Evolutionary conservation across 495 filamentous ascomycete genomes (phyloP).

Genomic region (Schizothecium vesticola): DNA sequence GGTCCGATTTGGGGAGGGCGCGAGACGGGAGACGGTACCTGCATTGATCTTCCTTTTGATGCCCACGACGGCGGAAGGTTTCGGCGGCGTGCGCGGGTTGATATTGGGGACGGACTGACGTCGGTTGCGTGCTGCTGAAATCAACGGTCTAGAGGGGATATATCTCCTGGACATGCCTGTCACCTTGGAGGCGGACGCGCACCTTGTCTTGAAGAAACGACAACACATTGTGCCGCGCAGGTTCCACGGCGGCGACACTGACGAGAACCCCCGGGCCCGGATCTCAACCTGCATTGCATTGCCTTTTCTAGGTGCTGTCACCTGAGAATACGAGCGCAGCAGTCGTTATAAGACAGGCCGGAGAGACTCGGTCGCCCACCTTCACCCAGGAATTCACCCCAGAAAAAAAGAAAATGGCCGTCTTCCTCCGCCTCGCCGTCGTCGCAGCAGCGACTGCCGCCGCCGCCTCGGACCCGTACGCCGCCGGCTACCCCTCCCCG

Average conservation of each 20-base stretch:
- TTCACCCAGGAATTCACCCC: too few species aligned
- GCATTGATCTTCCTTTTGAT: background rate
- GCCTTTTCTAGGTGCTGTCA: background rate
- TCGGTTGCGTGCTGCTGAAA: background rate
- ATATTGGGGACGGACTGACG: background rate
- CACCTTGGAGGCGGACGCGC: background rate
- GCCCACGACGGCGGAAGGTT: background rate
- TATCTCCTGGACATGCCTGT: background rate
- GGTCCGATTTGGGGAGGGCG: background rate
- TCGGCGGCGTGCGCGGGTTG: background rate
- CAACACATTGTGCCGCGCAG: background rate
- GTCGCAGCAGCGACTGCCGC: constrained; percentile 4
- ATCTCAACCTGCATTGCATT: background rate
- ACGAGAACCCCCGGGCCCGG: background rate
- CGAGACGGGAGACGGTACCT: background rate
- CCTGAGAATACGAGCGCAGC: background rate
- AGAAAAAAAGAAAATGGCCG: background rate
- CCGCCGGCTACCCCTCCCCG: constrained; percentile 66
- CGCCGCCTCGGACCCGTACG: constrained; percentile 29
- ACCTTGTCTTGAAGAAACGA: background rate
- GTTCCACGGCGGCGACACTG: background rate
- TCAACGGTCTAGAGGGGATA: background rate
- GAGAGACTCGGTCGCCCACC: background rate
- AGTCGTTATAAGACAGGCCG: background rate
- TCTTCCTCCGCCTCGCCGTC: background rate